phyloP scores from a whole-genome alignment of 2,329 filamentous ascomycete species.

The Setomelanomma holmii region DNA sequence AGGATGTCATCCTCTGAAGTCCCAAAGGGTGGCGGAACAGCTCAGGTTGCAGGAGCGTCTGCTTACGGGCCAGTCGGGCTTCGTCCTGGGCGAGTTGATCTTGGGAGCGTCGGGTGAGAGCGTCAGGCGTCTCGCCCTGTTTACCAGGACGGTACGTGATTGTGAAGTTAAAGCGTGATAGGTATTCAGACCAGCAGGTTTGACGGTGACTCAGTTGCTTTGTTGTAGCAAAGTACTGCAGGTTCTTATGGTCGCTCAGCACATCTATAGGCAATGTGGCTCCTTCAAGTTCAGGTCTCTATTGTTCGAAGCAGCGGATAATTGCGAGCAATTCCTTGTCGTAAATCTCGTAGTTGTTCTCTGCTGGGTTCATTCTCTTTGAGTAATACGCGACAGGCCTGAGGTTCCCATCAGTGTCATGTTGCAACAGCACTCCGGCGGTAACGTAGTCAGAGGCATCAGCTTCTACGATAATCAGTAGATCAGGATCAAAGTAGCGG shows the following conservation, averaged over 20 bases:
- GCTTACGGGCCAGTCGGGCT: no score
- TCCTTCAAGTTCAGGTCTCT: constrained; percentile 8
- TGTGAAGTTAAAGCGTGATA: constrained; percentile 4
- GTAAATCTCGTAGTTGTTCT: constrained; percentile 46
- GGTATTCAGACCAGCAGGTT: constrained; percentile 23
- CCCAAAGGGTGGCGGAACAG: no score
- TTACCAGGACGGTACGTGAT: not conserved
- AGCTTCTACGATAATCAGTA: constrained; percentile 21
- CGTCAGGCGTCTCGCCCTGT: not conserved
- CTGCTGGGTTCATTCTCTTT: constrained; percentile 22
- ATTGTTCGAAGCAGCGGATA: constrained; percentile 34
- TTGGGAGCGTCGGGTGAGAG: not conserved
- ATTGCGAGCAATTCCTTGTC: constrained; percentile 49
- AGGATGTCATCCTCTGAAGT: no score
- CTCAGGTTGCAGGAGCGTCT: no score
- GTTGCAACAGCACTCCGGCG: constrained; percentile 13
- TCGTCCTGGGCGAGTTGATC: not conserved
- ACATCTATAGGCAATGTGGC: constrained; percentile 30
- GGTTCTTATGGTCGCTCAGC: constrained; percentile 36
- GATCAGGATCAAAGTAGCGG: constrained; percentile 20
- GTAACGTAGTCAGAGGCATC: constrained; percentile 24
- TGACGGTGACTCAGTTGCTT: constrained; percentile 34
- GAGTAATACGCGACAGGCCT: constrained; percentile 30
- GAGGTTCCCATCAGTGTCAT: constrained; percentile 2
- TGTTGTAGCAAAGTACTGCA: constrained; percentile 37